Evolutionary conservation across 352 stramenopile species (phyloP), one percentile per base, ranked within the genome.

Genomic region (Pythium myriotylum): DNA sequence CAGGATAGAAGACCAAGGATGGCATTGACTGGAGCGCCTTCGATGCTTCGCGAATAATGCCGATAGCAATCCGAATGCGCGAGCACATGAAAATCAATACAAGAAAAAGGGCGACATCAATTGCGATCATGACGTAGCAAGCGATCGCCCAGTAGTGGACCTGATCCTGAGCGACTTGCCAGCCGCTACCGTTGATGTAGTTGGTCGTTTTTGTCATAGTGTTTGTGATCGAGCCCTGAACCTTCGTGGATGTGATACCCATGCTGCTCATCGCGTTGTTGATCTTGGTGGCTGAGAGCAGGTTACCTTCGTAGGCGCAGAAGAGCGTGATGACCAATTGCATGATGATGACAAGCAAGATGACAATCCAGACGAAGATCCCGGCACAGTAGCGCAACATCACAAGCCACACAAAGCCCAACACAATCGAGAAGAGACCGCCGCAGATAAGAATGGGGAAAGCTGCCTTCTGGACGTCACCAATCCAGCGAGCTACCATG

Each of bases 51-150:
- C 81, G 77, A 53, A 97, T 92, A 67, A 95, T 90, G 13, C 80
- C 84, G 51, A 97, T 92, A 13, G 89, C 88, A 35, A 95, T 87
- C 48, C 74, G 72, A 53, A 97, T 95, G 27, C 88, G 84, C 13
- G 85, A 74, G 45, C 85, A 89, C 70, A 96, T 82, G 69, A 91
- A 91, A 41, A 95, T 73, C 39, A 94, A 49, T 39, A 94, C 57
- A 35, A 91, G 56, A 13, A 92, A 69, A 33, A 92, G 62, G 48
- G 83, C 45, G 8, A 88, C 60, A 49, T 91, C 84, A 3, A 84
- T 40, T 7, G 66, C 84, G 39, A 83, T 92, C 54, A 92, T 74
- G 23, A 90, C 77, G 65, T 92, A 91, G 70, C 77, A 89, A 5
- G 81, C 76, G 54, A 92, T 88, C 8, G 74, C 74, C 81, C 80